Conservation (phyloP, 1,284 basidiomycete species). For the Irpex sp. region DNA sequence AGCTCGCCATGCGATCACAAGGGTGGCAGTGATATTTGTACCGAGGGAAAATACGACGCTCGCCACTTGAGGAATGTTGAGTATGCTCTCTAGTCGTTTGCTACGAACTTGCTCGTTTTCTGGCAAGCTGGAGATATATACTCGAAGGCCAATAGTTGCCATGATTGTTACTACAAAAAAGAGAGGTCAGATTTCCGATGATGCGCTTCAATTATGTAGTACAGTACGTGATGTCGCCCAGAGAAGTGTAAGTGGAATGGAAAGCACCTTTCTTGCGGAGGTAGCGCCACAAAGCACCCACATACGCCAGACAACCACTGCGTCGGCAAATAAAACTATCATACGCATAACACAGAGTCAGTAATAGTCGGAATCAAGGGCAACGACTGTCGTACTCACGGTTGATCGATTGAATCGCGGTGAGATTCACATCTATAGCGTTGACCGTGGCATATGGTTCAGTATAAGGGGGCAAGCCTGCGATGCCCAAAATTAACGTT, state of each 20-base stretch:
- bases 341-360: too few relatives aligned
- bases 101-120: neutral
- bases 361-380: too few relatives aligned
- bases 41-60: neutral
- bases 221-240: neutral
- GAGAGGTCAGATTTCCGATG: neutral
- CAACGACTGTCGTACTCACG: too few relatives aligned
- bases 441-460: too few relatives aligned
- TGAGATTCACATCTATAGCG: too few relatives aligned
- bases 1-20: neutral
- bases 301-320: neutral
- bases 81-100: neutral
- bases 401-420: too few relatives aligned
- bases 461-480: too few relatives aligned
- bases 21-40: neutral
- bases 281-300: neutral
- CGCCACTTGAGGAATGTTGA: neutral
- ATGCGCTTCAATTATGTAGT: neutral
- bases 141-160: neutral
- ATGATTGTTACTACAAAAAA: neutral
- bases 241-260: neutral
- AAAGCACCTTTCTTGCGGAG: neutral
- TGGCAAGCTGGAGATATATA: neutral
- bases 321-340: neutral
- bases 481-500: too few relatives aligned